Evolutionary conservation across 768 basidiomycete species (phyloP).

Genomic region (Tricholoma matsutake): DNA sequence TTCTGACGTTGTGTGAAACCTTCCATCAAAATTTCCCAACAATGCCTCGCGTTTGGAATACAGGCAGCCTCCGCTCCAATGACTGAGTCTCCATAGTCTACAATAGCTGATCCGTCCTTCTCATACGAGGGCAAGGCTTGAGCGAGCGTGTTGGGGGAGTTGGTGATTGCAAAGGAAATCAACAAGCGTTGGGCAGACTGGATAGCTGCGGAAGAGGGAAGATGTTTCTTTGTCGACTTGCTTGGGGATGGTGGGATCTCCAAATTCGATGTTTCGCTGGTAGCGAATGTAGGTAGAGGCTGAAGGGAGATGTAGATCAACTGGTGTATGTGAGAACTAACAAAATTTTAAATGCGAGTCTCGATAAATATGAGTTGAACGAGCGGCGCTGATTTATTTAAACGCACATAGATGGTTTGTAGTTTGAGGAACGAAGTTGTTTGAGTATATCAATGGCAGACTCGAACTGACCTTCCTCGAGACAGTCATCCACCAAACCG

Average conservation of each 20-base stretch:
- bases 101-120: slow-evolving; percentile 13
- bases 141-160: slow-evolving; percentile 49
- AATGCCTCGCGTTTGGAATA: slow-evolving; percentile 50
- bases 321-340: slow-evolving; percentile 62
- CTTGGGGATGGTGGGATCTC: slow-evolving; percentile 43
- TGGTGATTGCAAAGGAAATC: slow-evolving; percentile 53
- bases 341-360: slow-evolving; percentile 4
- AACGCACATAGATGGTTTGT: slow-evolving; percentile 58
- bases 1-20: slow-evolving; percentile 44
- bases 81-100: slow-evolving; percentile 50
- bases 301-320: slow-evolving; percentile 71
- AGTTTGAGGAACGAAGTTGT: slow-evolving; percentile 55
- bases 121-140: slow-evolving; percentile 54
- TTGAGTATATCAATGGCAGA: slow-evolving; percentile 60
- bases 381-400: background rate
- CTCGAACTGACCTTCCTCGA: slow-evolving; percentile 78
- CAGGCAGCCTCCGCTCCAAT: slow-evolving; percentile 53
- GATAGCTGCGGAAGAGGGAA: slow-evolving; percentile 44
- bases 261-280: slow-evolving; percentile 6
- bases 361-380: background rate
- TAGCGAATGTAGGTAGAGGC: slow-evolving; percentile 34
- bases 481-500: slow-evolving; percentile 64
- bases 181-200: slow-evolving; percentile 52
- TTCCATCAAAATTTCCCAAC: slow-evolving; percentile 60
- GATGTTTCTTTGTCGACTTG: slow-evolving; percentile 40